These are phyloP conservation scores for Didymella lethalis DNA, from an alignment of 2,329 filamentous ascomycete genomes.

Conservation along the genomic window DNA sequence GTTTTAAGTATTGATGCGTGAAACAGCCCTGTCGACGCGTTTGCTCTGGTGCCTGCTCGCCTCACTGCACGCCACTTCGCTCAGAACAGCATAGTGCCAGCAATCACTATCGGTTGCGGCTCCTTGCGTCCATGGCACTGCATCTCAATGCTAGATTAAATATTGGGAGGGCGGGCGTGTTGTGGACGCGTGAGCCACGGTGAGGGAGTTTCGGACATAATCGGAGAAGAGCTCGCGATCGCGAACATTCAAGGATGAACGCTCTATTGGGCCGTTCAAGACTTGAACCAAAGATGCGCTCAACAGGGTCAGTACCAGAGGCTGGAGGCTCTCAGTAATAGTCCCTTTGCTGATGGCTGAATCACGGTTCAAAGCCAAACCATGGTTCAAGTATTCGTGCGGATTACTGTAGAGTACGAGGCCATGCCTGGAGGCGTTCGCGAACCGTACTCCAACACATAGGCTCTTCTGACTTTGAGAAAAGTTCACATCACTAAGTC, in stretches of 20 bases:
- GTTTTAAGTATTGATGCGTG: conserved; percentile 17
- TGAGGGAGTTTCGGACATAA: background rate
- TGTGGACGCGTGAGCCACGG: background rate
- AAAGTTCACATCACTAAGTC: background rate
- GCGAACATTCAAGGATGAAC: background rate
- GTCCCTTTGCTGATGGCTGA: background rate
- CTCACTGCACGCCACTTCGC: conserved; percentile 29
- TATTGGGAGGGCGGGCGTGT: background rate
- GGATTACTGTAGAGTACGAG: background rate
- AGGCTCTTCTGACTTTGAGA: background rate
- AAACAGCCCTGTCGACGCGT: conserved; percentile 32
- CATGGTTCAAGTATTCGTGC: background rate
- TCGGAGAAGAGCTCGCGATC: background rate
- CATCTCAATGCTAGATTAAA: background rate
- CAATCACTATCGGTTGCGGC: conserved; percentile 17
- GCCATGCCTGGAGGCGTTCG: background rate
- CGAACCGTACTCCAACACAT: background rate
- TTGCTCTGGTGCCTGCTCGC: conserved; percentile 36
- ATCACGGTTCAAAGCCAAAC: background rate
- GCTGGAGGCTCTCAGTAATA: background rate
- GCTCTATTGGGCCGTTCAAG: background rate
- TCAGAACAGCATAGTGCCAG: conserved; percentile 17
- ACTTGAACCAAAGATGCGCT: background rate
- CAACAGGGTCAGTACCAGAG: background rate
- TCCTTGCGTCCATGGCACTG: conserved; percentile 7